Conservation (phyloP, 768 basidiomycete genomes). For the Amanita subjunquillea region DNA sequence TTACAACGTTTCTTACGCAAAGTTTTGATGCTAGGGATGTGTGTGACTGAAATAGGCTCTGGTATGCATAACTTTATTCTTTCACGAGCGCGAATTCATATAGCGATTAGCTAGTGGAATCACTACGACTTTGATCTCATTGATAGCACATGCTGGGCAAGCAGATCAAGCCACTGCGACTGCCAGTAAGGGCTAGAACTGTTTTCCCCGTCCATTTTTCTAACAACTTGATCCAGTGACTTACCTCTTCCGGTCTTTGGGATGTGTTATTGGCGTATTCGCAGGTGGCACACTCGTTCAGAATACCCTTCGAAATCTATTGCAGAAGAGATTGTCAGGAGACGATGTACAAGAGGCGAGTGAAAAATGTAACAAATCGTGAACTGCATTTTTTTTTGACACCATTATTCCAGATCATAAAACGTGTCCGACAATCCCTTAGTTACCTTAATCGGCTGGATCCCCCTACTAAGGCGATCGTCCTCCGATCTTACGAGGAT, state of each 20-base stretch:
- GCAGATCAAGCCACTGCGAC: constrained; percentile 58
- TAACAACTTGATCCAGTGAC: constrained; percentile 28
- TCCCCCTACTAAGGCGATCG: constrained; percentile 21
- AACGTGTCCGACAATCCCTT: constrained; percentile 39
- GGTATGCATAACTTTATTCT: constrained; percentile 16
- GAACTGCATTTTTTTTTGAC: background rate
- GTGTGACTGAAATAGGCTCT: constrained; percentile 27
- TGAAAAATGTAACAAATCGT: background rate
- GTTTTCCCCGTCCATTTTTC: background rate
- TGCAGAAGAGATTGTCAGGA: constrained; percentile 31
- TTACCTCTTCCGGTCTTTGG: constrained; percentile 58
- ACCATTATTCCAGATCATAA: constrained; percentile 27
- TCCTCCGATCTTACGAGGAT: constrained; percentile 30
- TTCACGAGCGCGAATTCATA: background rate
- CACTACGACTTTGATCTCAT: constrained; percentile 47
- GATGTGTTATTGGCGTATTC: constrained; percentile 47
- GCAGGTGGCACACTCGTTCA: constrained; percentile 49
- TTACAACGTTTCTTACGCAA: background rate
- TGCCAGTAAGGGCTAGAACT: constrained; percentile 28
- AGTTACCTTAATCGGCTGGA: constrained; percentile 35
- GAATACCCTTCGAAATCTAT: constrained; percentile 31
- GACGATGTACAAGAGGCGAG: constrained; percentile 43
- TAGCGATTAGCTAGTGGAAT: constrained; percentile 30
- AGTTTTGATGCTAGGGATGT: constrained; percentile 16
- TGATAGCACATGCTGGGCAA: constrained; percentile 55